Evolutionary conservation across 2,329 filamentous ascomycete species (phyloP).

Genomic region (Zasmidium cellare): DNA sequence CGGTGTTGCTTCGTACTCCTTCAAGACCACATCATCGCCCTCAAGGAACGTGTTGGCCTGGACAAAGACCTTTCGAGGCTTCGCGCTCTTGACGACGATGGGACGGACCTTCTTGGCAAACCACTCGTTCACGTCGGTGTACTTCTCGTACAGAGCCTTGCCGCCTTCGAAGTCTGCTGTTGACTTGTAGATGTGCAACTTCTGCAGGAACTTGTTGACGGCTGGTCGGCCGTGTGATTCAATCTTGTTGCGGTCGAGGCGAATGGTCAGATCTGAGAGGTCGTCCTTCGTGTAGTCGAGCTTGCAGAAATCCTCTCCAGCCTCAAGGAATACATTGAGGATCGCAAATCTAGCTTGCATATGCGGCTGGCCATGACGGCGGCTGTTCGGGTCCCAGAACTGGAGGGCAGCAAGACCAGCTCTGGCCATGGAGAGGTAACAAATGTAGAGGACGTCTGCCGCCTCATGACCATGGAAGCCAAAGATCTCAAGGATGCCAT

Average conservation of each 20-base stretch:
- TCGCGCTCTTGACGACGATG: constrained; percentile 73
- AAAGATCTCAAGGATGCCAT: constrained; percentile 84
- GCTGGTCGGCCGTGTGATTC: constrained; percentile 77
- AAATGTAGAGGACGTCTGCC: constrained; percentile 82
- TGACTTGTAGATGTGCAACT: constrained; percentile 88
- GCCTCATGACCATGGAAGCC: constrained; percentile 82
- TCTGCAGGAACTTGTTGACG: constrained; percentile 83
- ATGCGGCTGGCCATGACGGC: constrained; percentile 78
- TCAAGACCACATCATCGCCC: constrained; percentile 69
- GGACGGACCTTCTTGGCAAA: constrained; percentile 79
- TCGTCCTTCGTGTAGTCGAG: constrained; percentile 69
- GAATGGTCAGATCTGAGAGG: constrained; percentile 77
- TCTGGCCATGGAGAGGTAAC: constrained; percentile 90
- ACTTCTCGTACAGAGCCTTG: constrained; percentile 76
- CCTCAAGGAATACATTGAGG: constrained; percentile 78
- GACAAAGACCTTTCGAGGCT: constrained; percentile 87
- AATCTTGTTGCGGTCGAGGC: constrained; percentile 83
- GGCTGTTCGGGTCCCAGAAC: constrained; percentile 87
- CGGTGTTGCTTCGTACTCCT: constrained; percentile 80
- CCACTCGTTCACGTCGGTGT: constrained; percentile 82
- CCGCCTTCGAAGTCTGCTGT: constrained; percentile 80
- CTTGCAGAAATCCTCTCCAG: constrained; percentile 83
- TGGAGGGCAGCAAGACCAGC: constrained; percentile 87
- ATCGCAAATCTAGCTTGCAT: constrained; percentile 70
- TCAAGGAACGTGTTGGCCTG: constrained; percentile 81